Conservation (phyloP, 257 asterid genomes). For the Solanum paucissectum region DNA sequence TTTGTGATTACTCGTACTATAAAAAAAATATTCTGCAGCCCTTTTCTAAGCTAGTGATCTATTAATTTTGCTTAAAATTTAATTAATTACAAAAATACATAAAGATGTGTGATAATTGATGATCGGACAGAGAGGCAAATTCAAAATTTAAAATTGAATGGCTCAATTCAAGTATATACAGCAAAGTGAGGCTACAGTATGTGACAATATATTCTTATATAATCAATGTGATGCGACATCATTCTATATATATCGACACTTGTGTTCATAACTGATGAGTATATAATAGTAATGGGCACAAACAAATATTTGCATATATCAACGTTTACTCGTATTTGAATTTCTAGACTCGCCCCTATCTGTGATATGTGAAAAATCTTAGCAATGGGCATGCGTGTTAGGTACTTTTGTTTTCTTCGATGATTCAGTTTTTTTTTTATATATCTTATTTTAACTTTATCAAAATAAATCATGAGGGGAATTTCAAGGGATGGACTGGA, state of each 20-base stretch:
- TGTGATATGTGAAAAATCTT: background rate
- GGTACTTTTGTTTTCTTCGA: background rate
- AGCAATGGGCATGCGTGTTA: background rate
- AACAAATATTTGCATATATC: background rate
- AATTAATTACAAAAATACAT: background rate
- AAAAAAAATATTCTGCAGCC: background rate
- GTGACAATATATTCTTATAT: background rate
- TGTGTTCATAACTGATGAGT: background rate
- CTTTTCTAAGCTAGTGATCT: background rate
- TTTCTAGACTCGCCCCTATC: background rate
- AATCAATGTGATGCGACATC: background rate
- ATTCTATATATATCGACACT: background rate
- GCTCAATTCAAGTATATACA: background rate
- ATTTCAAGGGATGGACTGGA: background rate
- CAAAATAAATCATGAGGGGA: background rate
- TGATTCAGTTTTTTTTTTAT: background rate
- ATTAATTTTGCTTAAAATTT: background rate
- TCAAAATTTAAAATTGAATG: background rate
- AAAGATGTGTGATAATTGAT: background rate
- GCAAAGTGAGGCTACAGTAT: background rate
- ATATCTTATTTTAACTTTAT: background rate
- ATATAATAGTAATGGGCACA: background rate
- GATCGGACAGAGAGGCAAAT: rapidly evolving
- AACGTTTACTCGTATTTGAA: background rate
- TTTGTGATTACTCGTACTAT: background rate